Percentiles rank a stretch among this genome's conserved stretches.
These are phyloP conservation scores for Ustilago tritici DNA, from an alignment of 1,284 basidiomycete species.

Conservation along the genomic window DNA sequence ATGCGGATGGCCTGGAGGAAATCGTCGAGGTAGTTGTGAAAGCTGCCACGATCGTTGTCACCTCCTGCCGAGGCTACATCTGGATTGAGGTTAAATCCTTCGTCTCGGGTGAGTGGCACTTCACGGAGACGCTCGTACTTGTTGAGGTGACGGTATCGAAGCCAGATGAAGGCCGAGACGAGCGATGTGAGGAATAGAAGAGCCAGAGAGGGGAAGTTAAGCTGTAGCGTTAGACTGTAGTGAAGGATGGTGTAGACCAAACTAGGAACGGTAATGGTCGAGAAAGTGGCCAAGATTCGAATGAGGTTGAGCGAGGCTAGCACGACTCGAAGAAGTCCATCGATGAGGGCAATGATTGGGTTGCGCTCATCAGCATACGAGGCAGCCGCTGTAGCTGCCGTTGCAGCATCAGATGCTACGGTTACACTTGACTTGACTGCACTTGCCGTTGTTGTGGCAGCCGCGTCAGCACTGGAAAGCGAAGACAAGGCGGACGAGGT, in stretches of 20 bases:
- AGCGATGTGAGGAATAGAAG: slow-evolving; percentile 55
- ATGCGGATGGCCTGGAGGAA: slow-evolving; percentile 69
- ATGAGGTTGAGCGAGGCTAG: slow-evolving; percentile 62
- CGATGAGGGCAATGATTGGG: slow-evolving; percentile 50
- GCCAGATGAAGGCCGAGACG: slow-evolving; percentile 70
- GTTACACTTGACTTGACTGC: slow-evolving; percentile 7
- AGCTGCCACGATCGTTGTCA: slow-evolving; percentile 60
- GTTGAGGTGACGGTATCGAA: slow-evolving; percentile 66
- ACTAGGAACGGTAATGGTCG: slow-evolving; percentile 64
- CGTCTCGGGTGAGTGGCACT: slow-evolving; percentile 65
- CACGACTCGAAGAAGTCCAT: slow-evolving; percentile 54
- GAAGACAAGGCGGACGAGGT: slow-evolving; percentile 18
- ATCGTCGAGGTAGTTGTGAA: slow-evolving; percentile 69
- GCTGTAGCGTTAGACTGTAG: slow-evolving; percentile 67
- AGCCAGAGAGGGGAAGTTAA: slow-evolving; percentile 65
- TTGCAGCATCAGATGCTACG: slow-evolving; percentile 6
- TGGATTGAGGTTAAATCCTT: slow-evolving; percentile 65
- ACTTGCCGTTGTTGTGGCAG: slow-evolving; percentile 1
- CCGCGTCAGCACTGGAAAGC: slow-evolving; percentile 15
- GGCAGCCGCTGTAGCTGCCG: slow-evolving; percentile 16
- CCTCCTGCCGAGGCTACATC: slow-evolving; percentile 56
- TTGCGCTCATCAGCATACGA: slow-evolving; percentile 43
- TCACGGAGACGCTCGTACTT: slow-evolving; percentile 66
- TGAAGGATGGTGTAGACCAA: slow-evolving; percentile 62
- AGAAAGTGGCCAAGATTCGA: slow-evolving; percentile 56